phyloP scores from a whole-genome alignment of 768 basidiomycete genomes.

The Lenzites betulinus region DNA sequence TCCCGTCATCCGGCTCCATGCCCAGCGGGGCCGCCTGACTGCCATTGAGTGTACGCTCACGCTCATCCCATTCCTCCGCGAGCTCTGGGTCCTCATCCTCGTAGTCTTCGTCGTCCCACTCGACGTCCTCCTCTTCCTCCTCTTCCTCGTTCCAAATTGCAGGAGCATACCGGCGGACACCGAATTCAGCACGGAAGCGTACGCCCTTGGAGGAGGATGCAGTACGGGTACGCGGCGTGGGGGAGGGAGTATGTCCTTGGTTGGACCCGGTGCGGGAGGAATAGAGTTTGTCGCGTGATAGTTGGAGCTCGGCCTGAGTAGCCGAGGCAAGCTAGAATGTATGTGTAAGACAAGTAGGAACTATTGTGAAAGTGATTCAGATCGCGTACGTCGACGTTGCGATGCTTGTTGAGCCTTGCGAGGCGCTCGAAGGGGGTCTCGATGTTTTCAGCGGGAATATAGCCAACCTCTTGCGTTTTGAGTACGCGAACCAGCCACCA shows the following conservation, averaged over 20 bases:
- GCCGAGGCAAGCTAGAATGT: slow-evolving; percentile 66
- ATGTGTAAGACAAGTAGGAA: slow-evolving; percentile 1
- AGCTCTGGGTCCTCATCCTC: slow-evolving; percentile 69
- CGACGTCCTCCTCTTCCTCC: slow-evolving; percentile 54
- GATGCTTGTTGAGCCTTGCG: slow-evolving; percentile 93
- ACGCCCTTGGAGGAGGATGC: slow-evolving; percentile 44
- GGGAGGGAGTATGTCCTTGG: slow-evolving; percentile 47
- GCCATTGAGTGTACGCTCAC: slow-evolving; percentile 33
- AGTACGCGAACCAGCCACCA: slow-evolving; percentile 99
- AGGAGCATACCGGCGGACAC: slow-evolving; percentile 75
- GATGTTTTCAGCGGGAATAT: slow-evolving; percentile 99
- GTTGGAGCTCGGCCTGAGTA: slow-evolving; percentile 64
- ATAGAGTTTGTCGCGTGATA: slow-evolving; percentile 54
- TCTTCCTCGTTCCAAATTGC: slow-evolving; percentile 84
- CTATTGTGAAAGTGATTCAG: neutral
- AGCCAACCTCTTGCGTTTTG: slow-evolving; percentile 98
- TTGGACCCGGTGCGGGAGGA: slow-evolving; percentile 49
- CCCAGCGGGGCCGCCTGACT: slow-evolving; percentile 27
- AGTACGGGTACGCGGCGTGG: slow-evolving; percentile 43
- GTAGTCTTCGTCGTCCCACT: slow-evolving; percentile 70
- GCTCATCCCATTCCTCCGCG: slow-evolving; percentile 56
- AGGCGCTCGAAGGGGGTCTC: slow-evolving; percentile 97
- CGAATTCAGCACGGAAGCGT: slow-evolving; percentile 69
- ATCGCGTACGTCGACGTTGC: slow-evolving; percentile 88
- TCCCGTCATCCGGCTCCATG: slow-evolving; percentile 80